A percentile compares a stretch with the other conserved stretches of the same genome.
Evolutionary conservation across 345 rosid species (phyloP).

Genomic region (Eucalyptus paniculata): DNA sequence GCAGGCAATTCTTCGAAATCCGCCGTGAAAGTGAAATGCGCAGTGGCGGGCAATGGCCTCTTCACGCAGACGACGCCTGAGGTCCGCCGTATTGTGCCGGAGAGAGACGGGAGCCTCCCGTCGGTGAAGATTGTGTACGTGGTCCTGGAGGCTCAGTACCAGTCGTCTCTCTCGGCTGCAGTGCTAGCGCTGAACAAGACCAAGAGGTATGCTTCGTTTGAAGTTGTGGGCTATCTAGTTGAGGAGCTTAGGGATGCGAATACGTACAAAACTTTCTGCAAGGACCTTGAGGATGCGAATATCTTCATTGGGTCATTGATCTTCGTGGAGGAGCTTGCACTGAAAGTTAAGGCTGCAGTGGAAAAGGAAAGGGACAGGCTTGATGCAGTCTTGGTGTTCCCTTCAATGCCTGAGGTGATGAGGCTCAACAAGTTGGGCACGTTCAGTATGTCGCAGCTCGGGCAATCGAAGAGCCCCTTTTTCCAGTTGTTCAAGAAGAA

Average conservation of each 20-base stretch:
- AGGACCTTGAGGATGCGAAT: slow-evolving; percentile 85
- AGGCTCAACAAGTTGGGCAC: slow-evolving; percentile 95
- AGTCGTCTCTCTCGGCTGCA: slow-evolving; percentile 77
- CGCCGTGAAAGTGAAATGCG: slow-evolving; percentile 40
- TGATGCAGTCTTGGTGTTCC: slow-evolving; percentile 95
- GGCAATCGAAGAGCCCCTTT: slow-evolving; percentile 88
- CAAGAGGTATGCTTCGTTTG: slow-evolving; percentile 46
- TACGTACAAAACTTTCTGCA: slow-evolving; percentile 63
- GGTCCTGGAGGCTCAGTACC: slow-evolving; percentile 97
- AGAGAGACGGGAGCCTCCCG: slow-evolving; percentile 52
- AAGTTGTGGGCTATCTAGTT: slow-evolving; percentile 92
- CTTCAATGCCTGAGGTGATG: slow-evolving; percentile 99
- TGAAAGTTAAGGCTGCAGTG: slow-evolving; percentile 81
- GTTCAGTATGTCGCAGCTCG: slow-evolving; percentile 94
- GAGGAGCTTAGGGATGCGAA: slow-evolving; percentile 82
- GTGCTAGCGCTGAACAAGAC: slow-evolving; percentile 61
- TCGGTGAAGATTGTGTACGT: slow-evolving; percentile 83
- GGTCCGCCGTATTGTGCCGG: slow-evolving; percentile 84
- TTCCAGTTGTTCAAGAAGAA: slow-evolving; percentile 90
- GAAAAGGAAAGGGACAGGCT: slow-evolving; percentile 94
- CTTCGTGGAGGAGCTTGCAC: slow-evolving; percentile 88
- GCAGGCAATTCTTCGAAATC: slow-evolving; percentile 19
- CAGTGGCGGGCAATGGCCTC: slow-evolving; percentile 75
- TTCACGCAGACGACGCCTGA: slow-evolving; percentile 92
- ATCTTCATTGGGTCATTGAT: slow-evolving; percentile 91